phyloP scores from a whole-genome alignment of 495 filamentous ascomycete genomes.

The Aspergillus haitiensis region DNA sequence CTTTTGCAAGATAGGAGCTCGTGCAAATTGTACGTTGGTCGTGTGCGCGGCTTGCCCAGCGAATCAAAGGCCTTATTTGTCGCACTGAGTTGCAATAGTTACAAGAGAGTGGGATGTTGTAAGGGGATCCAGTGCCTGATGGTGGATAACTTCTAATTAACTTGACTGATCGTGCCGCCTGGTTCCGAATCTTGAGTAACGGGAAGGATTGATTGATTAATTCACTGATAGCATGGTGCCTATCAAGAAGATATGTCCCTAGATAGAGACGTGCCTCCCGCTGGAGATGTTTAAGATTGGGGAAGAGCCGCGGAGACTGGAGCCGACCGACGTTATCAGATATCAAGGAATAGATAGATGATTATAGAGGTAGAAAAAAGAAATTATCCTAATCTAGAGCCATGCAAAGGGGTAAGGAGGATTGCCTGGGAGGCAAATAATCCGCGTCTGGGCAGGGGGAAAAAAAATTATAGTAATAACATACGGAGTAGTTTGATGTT shows the following conservation, averaged over 20 bases:
- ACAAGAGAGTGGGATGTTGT: constrained; percentile 7
- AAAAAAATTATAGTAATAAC: background rate
- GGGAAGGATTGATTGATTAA: background rate
- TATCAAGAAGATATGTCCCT: background rate
- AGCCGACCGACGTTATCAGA: background rate
- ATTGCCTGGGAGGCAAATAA: background rate
- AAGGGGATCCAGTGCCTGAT: background rate
- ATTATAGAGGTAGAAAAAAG: constrained; percentile 1
- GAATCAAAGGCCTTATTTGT: constrained; percentile 17
- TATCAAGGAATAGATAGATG: background rate
- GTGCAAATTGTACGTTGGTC: background rate
- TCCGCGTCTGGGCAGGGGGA: background rate
- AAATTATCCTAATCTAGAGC: background rate
- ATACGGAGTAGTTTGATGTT: too few species aligned
- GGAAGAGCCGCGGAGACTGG: background rate
- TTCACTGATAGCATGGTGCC: background rate
- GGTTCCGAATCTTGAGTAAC: constrained; percentile 1
- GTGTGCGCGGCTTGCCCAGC: constrained; percentile 12
- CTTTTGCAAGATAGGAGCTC: constrained; percentile 7
- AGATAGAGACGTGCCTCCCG: background rate
- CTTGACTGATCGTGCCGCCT: constrained; percentile 7
- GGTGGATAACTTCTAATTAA: background rate
- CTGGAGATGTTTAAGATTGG: background rate
- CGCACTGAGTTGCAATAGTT: constrained; percentile 3
- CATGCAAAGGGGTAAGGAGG: background rate